phyloP scores from a whole-genome alignment of 73 alveolate species.

The Uronychia setigera region DNA sequence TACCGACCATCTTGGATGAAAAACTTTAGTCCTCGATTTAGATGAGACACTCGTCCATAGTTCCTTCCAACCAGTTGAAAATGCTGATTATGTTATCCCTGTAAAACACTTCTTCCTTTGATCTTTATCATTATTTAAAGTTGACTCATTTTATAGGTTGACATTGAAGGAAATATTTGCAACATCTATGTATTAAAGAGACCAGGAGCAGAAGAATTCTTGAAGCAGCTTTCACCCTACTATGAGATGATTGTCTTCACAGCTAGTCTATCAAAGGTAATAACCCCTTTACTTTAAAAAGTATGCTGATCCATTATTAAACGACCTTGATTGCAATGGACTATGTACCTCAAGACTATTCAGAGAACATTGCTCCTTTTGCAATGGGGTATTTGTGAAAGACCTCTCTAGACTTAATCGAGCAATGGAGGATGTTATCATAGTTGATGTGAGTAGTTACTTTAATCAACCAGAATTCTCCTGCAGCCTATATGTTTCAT shows the following conservation, averaged over 20 bases:
- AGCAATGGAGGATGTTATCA: slow-evolving; percentile 76
- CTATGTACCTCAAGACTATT: slow-evolving; percentile 66
- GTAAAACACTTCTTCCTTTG: slow-evolving; percentile 15
- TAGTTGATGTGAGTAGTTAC: slow-evolving; percentile 51
- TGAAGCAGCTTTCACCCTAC: slow-evolving; percentile 37
- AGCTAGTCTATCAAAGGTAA: slow-evolving; percentile 63
- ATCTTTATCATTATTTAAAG: too few relatives aligned
- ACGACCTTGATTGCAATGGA: slow-evolving; percentile 72
- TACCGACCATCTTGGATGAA: neutral
- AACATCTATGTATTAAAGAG: slow-evolving; percentile 63
- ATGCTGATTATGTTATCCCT: slow-evolving; percentile 47
- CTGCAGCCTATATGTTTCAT: slow-evolving; percentile 71
- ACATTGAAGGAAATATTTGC: slow-evolving; percentile 53
- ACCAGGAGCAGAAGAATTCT: slow-evolving; percentile 64
- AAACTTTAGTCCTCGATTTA: slow-evolving; percentile 57
- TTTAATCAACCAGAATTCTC: slow-evolving; percentile 56
- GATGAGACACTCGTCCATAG: slow-evolving; percentile 63
- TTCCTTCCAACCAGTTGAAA: slow-evolving; percentile 52
- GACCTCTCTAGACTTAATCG: slow-evolving; percentile 79
- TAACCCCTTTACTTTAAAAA: neutral
- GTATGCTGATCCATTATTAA: slow-evolving; percentile 92
- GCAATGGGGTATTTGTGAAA: slow-evolving; percentile 79
- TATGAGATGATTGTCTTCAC: slow-evolving; percentile 74
- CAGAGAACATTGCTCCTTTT: slow-evolving; percentile 91
- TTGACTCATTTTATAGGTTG: slow-evolving; percentile 25